A percentile compares a stretch with the other conserved stretches of the same genome.
Evolutionary conservation across 2,329 filamentous ascomycete genomes (phyloP).

Genomic region (Colletotrichum sp.): DNA sequence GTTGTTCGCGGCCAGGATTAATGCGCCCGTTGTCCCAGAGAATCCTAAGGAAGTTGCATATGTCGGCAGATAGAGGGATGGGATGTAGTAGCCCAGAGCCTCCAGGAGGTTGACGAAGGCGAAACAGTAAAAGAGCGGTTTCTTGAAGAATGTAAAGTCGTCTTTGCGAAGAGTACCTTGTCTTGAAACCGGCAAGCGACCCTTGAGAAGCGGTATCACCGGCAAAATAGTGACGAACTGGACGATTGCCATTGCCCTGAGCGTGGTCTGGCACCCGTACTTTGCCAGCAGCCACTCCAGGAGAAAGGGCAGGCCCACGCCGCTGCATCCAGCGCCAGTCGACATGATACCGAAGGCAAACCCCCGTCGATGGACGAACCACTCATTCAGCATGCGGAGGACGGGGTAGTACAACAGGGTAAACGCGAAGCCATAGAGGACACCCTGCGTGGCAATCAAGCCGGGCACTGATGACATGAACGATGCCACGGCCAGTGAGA

Average conservation of each 20-base stretch:
- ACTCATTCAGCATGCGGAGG: slow-evolving; percentile 46
- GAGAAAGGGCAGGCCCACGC: slow-evolving; percentile 51
- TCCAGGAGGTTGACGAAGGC: slow-evolving; percentile 55
- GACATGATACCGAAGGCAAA: slow-evolving; percentile 55
- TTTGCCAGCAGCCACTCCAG: slow-evolving; percentile 41
- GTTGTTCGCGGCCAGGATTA: slow-evolving; percentile 54
- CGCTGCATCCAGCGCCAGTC: slow-evolving; percentile 50
- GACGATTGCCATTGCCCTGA: slow-evolving; percentile 43
- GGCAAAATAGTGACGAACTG: slow-evolving; percentile 42
- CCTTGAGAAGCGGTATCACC: slow-evolving; percentile 43
- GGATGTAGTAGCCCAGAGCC: slow-evolving; percentile 60
- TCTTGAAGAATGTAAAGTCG: slow-evolving; percentile 25
- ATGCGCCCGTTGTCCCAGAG: slow-evolving; percentile 44
- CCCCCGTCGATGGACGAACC: slow-evolving; percentile 50
- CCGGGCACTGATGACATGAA: slow-evolving; percentile 24
- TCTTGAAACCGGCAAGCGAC: slow-evolving; percentile 42
- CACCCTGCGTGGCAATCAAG: slow-evolving; percentile 29
- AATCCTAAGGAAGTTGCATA: slow-evolving; percentile 48
- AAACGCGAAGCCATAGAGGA: slow-evolving; percentile 35
- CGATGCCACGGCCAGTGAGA: slow-evolving; percentile 11
- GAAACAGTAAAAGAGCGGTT: slow-evolving; percentile 37
- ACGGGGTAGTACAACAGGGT: slow-evolving; percentile 43
- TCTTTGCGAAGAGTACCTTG: slow-evolving; percentile 25
- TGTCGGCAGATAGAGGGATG: slow-evolving; percentile 55
- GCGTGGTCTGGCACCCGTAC: slow-evolving; percentile 44